phyloP scores from a whole-genome alignment of 176 grass and related monocot species.

The Eremochloa ophiuroides region DNA sequence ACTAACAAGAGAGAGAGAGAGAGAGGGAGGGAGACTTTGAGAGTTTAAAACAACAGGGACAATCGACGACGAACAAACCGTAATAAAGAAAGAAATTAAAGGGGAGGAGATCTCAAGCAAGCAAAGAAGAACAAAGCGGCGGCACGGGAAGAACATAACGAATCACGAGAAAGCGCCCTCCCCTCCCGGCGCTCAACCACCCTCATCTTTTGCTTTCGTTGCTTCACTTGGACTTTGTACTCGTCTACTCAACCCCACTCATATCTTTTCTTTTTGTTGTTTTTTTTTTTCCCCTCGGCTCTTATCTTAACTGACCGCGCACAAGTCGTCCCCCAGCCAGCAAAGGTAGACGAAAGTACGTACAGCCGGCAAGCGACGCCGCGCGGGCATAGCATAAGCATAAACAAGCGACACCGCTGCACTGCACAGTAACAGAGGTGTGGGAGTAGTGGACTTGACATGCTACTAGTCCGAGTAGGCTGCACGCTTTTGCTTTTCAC shows the following conservation, averaged over 20 bases:
- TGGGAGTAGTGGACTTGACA: constrained; percentile 9
- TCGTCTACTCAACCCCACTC: neutral
- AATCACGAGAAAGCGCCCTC: constrained; percentile 80
- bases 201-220: constrained; percentile 70
- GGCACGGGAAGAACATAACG: constrained; percentile 43
- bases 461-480: neutral
- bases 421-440: neutral
- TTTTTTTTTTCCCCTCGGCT: neutral
- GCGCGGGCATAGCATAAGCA: neutral
- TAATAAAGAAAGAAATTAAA: neutral
- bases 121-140: constrained; percentile 17
- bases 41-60: neutral
- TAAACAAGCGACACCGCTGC: neutral
- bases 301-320: constrained; percentile 39
- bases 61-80: constrained; percentile 3
- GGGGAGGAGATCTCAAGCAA: neutral
- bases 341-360: neutral
- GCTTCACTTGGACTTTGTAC: constrained; percentile 65
- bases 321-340: constrained; percentile 6
- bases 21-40: neutral
- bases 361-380: neutral
- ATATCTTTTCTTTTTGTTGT: neutral
- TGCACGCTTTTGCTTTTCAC: constrained; percentile 28
- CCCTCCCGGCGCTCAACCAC: constrained; percentile 21
- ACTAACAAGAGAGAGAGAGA: neutral